These are phyloP conservation scores for Termitomyces sp. DNA, from an alignment of 768 basidiomycete species.

Conservation along the genomic window DNA sequence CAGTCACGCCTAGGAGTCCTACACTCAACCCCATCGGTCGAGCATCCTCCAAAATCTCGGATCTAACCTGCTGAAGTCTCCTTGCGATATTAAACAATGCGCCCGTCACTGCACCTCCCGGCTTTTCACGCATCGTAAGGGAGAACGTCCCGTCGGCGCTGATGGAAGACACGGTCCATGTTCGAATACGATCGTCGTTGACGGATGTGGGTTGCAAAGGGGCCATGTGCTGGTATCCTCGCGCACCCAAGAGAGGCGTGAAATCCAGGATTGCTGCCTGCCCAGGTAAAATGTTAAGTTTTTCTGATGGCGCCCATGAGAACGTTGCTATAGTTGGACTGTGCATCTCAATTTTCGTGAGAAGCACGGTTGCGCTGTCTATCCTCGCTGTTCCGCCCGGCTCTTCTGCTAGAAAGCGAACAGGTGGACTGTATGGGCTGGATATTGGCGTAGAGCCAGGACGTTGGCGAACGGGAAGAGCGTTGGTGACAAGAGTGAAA, in stretches of 20 bases:
- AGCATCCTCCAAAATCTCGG: slow-evolving; percentile 40
- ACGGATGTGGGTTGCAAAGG: slow-evolving; percentile 39
- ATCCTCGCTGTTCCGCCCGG: slow-evolving; percentile 25
- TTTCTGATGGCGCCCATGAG: slow-evolving; percentile 38
- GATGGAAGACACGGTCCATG: slow-evolving; percentile 58
- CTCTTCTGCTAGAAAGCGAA: slow-evolving; percentile 53
- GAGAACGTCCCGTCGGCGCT: slow-evolving; percentile 29
- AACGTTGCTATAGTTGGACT: slow-evolving; percentile 53
- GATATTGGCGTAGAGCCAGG: slow-evolving; percentile 20
- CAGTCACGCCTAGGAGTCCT: slow-evolving; percentile 51
- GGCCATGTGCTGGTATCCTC: slow-evolving; percentile 52
- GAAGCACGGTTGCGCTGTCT: slow-evolving; percentile 30
- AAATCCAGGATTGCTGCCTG: slow-evolving; percentile 59
- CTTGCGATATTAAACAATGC: slow-evolving; percentile 50
- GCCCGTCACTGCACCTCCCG: slow-evolving; percentile 53
- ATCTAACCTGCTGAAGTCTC: slow-evolving; percentile 37
- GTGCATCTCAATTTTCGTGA: slow-evolving; percentile 43
- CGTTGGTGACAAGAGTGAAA: slow-evolving; percentile 50
- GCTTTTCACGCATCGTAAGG: slow-evolving; percentile 56
- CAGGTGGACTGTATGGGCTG: slow-evolving; percentile 61
- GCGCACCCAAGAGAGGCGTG: slow-evolving; percentile 45
- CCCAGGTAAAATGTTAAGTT: slow-evolving; percentile 39
- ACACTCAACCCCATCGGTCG: slow-evolving; percentile 38
- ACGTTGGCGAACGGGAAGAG: slow-evolving; percentile 50
- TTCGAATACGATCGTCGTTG: slow-evolving; percentile 63